Evolutionary conservation across 306 rosid genomes (phyloP).

Genomic region (Alnus rubra): DNA sequence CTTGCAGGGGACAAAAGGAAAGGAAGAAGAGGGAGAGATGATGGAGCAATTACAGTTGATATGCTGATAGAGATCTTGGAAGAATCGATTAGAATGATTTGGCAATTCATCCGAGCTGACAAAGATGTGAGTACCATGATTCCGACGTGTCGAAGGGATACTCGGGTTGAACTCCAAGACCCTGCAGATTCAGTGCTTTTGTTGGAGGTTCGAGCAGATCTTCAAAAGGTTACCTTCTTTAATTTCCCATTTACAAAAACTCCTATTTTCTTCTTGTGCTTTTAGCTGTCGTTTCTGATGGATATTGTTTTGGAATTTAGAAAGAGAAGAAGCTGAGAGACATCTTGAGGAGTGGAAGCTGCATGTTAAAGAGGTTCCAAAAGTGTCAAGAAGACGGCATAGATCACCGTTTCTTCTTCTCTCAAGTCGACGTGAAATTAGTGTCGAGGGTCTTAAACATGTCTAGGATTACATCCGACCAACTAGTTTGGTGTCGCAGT

Average conservation of each 20-base stretch:
- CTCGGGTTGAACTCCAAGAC: constrained; percentile 53
- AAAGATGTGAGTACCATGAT: constrained; percentile 42
- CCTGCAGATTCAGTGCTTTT: constrained; percentile 62
- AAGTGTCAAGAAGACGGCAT: constrained; percentile 53
- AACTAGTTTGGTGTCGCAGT: constrained; percentile 83
- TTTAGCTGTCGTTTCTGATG: neutral
- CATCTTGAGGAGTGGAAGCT: constrained; percentile 53
- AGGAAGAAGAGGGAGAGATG: constrained; percentile 37
- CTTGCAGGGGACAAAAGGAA: constrained; percentile 47
- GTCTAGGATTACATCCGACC: constrained; percentile 80
- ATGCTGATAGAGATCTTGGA: constrained; percentile 62
- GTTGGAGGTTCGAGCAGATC: constrained; percentile 47
- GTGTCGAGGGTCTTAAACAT: constrained; percentile 81
- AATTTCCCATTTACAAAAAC: neutral
- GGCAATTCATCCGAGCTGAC: constrained; percentile 76
- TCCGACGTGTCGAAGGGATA: constrained; percentile 35
- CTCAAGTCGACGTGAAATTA: constrained; percentile 88
- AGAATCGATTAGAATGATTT: constrained; percentile 75
- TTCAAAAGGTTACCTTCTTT: constrained; percentile 57
- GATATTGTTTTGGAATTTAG: constrained; percentile 35
- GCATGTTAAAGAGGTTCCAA: constrained; percentile 70
- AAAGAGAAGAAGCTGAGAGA: constrained; percentile 77
- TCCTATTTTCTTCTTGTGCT: neutral
- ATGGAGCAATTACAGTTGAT: constrained; percentile 54
- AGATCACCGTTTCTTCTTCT: constrained; percentile 70